Evolutionary conservation across 805 yeast genomes (phyloP).

Genomic region (Candida tibetensis): DNA sequence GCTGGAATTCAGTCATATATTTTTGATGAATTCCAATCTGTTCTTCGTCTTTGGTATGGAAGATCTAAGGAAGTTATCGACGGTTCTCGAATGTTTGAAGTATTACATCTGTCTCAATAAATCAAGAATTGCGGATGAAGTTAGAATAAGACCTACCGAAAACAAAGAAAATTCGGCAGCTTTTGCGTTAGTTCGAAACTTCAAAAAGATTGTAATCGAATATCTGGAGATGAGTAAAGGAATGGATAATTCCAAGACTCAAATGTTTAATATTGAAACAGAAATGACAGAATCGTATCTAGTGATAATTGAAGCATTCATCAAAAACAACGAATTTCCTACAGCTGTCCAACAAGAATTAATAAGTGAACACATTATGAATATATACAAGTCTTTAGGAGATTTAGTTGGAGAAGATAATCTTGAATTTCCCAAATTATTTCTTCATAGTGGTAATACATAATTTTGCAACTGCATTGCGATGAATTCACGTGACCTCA

Average conservation of each 20-base stretch:
- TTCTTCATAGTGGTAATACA: background rate
- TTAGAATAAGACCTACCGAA: slow-evolving; percentile 7
- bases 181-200: background rate
- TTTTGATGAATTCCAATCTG: slow-evolving; percentile 1
- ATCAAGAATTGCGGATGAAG: slow-evolving; percentile 7
- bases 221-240: background rate
- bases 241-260: background rate
- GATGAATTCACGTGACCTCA: slow-evolving; percentile 9
- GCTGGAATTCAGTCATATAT: slow-evolving; percentile 6
- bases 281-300: slow-evolving; percentile 15
- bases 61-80: slow-evolving; percentile 1
- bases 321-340: slow-evolving; percentile 13
- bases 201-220: background rate
- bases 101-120: slow-evolving; percentile 15
- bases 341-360: slow-evolving; percentile 16
- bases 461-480: background rate
- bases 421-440: slow-evolving; percentile 2
- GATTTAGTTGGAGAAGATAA: background rate
- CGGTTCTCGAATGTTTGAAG: slow-evolving; percentile 9
- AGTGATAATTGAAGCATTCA: slow-evolving; percentile 12
- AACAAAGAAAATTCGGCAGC: slow-evolving; percentile 6
- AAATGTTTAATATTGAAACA: background rate
- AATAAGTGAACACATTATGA: slow-evolving; percentile 10
- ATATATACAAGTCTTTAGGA: slow-evolving; percentile 1
- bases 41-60: background rate